These are phyloP conservation scores for Helenozyma rhizophorensis DNA, from an alignment of 805 yeast genomes.

Conservation along the genomic window DNA sequence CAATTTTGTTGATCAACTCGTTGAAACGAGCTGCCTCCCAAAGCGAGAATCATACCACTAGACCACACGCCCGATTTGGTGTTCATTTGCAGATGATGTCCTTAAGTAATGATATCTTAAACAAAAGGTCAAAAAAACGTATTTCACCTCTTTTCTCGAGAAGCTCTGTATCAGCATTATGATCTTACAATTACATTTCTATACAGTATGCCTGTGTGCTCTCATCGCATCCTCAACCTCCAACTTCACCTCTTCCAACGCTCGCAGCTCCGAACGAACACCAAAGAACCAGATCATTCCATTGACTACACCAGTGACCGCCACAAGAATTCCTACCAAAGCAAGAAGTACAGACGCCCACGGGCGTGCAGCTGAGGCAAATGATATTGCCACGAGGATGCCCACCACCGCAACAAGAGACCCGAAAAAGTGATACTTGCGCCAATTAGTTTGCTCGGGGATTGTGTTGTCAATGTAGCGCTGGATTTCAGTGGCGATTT, in stretches of 20 bases:
- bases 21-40: constrained; percentile 7
- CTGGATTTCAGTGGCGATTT: constrained; percentile 8
- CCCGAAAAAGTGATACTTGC: constrained; percentile 57
- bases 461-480: constrained; percentile 42
- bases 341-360: constrained; percentile 70
- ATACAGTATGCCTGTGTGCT: constrained; percentile 1
- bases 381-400: constrained; percentile 53
- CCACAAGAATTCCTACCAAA: constrained; percentile 49
- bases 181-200: too few relatives aligned
- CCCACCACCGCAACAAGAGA: constrained; percentile 44
- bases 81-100: too few relatives aligned
- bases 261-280: constrained; percentile 76
- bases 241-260: constrained; percentile 65
- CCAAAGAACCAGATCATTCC: constrained; percentile 77
- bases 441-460: constrained; percentile 57
- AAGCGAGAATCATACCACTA: constrained; percentile 19
- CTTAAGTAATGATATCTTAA: too few relatives aligned
- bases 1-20: constrained; percentile 15
- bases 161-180: too few relatives aligned
- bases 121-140: not conserved
- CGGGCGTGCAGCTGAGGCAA: constrained; percentile 50
- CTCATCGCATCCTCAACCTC: constrained; percentile 48
- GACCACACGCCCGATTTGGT: constrained; percentile 20
- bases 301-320: constrained; percentile 64
- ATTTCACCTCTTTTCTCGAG: too few relatives aligned